A percentile compares a stretch with the other conserved stretches of the same genome.
phyloP scores from a whole-genome alignment of 164 flowering plant species.

The Sedum album region DNA sequence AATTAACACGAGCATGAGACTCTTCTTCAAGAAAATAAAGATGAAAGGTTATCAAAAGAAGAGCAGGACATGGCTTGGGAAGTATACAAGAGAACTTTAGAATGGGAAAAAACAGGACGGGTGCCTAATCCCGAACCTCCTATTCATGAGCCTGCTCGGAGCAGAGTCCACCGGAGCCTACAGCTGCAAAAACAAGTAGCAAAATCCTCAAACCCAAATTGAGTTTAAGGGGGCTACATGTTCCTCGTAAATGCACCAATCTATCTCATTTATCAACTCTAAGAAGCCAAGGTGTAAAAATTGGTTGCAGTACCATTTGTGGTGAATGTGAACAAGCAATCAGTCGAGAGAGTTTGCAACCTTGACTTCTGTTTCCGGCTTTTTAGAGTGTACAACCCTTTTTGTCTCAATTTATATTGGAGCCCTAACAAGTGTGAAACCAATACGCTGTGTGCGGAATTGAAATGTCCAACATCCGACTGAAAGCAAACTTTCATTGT shows the following conservation, averaged over 20 bases:
- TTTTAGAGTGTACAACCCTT: too few species aligned
- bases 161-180: conserved; percentile 21
- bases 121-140: conserved; percentile 39
- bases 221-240: conserved; percentile 21
- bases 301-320: conserved; percentile 70
- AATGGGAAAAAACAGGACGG: conserved; percentile 78
- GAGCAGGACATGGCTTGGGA: conserved; percentile 99
- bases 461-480: too few species aligned
- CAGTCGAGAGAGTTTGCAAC: conserved; percentile 49
- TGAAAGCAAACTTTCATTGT: too few species aligned
- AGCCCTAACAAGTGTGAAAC: too few species aligned
- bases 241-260: conserved; percentile 62
- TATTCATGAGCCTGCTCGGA: conserved; percentile 27
- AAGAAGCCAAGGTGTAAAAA: conserved; percentile 69
- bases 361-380: not conserved
- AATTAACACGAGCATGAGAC: conserved; percentile 96
- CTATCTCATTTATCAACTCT: conserved; percentile 73
- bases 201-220: conserved; percentile 16
- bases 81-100: conserved; percentile 45
- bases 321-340: conserved; percentile 83
- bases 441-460: too few species aligned
- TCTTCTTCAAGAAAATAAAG: conserved; percentile 94
- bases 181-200: not conserved
- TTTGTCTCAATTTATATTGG: too few species aligned
- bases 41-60: conserved; percentile 88